Base-by-base conservation (phyloP, 2,329 filamentous ascomycete genomes). In the Grosmannia clavigera region DNA sequence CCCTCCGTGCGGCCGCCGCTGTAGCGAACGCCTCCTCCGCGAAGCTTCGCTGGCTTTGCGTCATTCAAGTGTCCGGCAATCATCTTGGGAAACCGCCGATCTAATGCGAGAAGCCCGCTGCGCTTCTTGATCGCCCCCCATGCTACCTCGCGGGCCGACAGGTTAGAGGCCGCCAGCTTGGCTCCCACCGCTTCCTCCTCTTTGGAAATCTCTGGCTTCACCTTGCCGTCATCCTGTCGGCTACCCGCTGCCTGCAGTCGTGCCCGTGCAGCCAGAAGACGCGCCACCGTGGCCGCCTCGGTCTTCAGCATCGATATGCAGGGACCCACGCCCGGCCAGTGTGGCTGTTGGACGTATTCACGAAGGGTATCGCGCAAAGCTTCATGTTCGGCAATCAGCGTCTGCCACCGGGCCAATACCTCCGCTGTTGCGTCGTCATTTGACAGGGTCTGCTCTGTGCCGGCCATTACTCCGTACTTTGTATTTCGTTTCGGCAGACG, bases 51-150 rank as follows among this genome's bases (percentile, higher is more conserved):
- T 19, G 14, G 10, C 43, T 11, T 6, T 53, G 35, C 11, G 7
- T 35, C 19, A 22, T 25, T 5, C 9, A 51, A 25, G 27, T 19
- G 5, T 31, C 12, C 25, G 29, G 40, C 40, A 19, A 5, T 1
- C 31, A 2, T 7, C 22, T 50, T 59, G 9, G 53, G 40, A 40
- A 70, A 70, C 19, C 67, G 65, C 61, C 69, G 67, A 54, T 70
- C 68, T 54, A 71, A 57, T 22, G 64, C 63, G 12, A 68, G 55
- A 16, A 71, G 58, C 3, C 67, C 68, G 7, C 60, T 62, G 56
- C 65, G 69, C 31, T 68, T 69, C 43, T 70, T 71, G 60, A 71
- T 58, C 14, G 67, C 61, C 2, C 60, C 51, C 70, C 70, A 71
- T n/a, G 63, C 56, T 38, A 59, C 61, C 46, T 66, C 66, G 5